Evolutionary conservation across 208 protist species (phyloP), one percentile per base, ranked within the genome.

Genomic region (Wallacemonas rigidus): DNA sequence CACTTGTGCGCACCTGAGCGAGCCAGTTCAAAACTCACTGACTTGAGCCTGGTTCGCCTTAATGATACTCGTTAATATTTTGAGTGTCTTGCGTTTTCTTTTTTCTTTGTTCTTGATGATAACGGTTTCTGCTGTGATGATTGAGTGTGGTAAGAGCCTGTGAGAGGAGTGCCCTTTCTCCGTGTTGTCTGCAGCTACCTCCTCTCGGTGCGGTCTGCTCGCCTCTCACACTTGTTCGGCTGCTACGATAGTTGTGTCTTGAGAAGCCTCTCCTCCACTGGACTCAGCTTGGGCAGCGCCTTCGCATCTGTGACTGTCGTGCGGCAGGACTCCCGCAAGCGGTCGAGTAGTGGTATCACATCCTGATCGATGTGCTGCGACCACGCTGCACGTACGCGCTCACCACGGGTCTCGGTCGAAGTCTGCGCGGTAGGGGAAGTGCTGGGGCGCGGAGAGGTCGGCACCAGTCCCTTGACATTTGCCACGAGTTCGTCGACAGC

Each of bases 261-360:
- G 1, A 83, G 47, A 15, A 83, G n/a, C 5, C 64, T 56, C 36
- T 64, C 63, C 57, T 84, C 79, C 62, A 73, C 71, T 36, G 58
- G n/a, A 50, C 79, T 80, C 26, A 84, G 72, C 58, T 80, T 84
- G 38, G 47, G 50, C 69, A 54, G 41, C 35, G 75, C 72, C 47
- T 76, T 71, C 40, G 67, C 67, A 36, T 67, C 48, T 35, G 72
- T 41, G 12, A 76, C 63, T n/a, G 73, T 60, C 15, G 64, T 44
- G 35, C 75, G 74, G 2, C 75, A 64, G 2, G 69, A 55, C 3
- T 81, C 77, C 11, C 70, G 72, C 56, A 87, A 11, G 40, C 53
- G 68, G 39, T 72, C 71, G 36, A 77, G 40, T 11, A 77, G 56
- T 9, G 41, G 62, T 38, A 73, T 60, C 39, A 68, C 55, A 11